Conservation (phyloP, 1,284 basidiomycete genomes). For the Exobasidium cylindrosporum region DNA sequence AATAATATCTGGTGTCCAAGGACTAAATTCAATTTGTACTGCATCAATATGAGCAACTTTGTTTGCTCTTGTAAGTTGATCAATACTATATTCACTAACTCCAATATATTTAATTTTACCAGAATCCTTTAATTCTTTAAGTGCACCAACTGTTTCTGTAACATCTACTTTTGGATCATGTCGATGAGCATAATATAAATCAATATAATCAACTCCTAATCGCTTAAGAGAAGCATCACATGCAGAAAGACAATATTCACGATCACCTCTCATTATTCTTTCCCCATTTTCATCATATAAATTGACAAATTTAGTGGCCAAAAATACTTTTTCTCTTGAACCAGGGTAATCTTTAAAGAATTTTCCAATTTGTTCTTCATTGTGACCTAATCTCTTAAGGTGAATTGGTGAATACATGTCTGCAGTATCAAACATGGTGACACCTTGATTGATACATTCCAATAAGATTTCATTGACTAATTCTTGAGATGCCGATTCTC, state of each 20-base stretch:
- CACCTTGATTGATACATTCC: slow-evolving; percentile 25
- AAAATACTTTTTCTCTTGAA: slow-evolving; percentile 54
- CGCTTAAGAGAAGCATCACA: slow-evolving; percentile 52
- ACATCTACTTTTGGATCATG: slow-evolving; percentile 55
- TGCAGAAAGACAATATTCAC: slow-evolving; percentile 52
- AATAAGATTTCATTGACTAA: slow-evolving; percentile 23
- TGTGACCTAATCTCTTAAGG: slow-evolving; percentile 44
- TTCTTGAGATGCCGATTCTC: slow-evolving; percentile 20
- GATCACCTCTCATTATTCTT: slow-evolving; percentile 21
- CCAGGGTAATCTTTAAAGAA: slow-evolving; percentile 48
- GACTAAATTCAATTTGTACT: slow-evolving; percentile 60
- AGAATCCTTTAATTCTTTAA: slow-evolving; percentile 71
- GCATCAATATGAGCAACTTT: slow-evolving; percentile 56
- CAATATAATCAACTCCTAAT: slow-evolving; percentile 53
- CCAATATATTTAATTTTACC: slow-evolving; percentile 73
- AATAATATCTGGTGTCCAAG: slow-evolving; percentile 47
- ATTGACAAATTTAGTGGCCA: slow-evolving; percentile 57
- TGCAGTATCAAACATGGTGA: slow-evolving; percentile 30
- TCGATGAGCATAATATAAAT: slow-evolving; percentile 58
- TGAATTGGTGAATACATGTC: slow-evolving; percentile 35
- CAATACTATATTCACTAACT: slow-evolving; percentile 56
- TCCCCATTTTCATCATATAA: slow-evolving; percentile 25
- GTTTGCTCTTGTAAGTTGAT: slow-evolving; percentile 27
- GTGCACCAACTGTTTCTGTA: slow-evolving; percentile 57
- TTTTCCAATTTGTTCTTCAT: slow-evolving; percentile 55